Base-by-base conservation (phyloP, 192 early-diverging fungal genomes). In the Backusella tuberculispora region DNA sequence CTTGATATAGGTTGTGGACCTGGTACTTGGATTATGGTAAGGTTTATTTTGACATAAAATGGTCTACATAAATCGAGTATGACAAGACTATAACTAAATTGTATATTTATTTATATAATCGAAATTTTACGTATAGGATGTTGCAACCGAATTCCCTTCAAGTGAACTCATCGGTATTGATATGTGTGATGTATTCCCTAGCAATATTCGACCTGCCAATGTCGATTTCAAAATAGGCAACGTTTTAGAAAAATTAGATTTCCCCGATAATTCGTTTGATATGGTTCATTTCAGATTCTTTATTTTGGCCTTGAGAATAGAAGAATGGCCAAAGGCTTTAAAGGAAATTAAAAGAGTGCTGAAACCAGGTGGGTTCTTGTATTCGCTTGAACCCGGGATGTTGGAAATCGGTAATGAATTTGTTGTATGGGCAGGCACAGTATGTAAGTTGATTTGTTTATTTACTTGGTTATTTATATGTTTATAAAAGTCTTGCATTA, bases 1-100 rank as follows among this genome's bases (percentile, higher is more conserved):
- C 44, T 81, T 8, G 80, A 81, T 63, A 50, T 77, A 4, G 80
- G 80, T 9, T 81, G 80, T 26, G 80, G 80, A 38, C 76, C 80
- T 1, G 80, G 80, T 12, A 81, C 80, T 42, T 81, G 80, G 80
- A 74, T 73, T 14, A 78, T 81, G 80, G 53, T 12, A 60, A 60
- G 21, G 21, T 12, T 12, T 8, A 24, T 63, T 47, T 64, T 48
- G 60, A 47, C 17, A 29, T 24, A 15, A 56, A 56, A 21, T 46
- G 10, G 19, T 2, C 5, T 44, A 17, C 19, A 40, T 29, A 65
- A 65, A 1, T 17, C 26, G 12, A 17, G 68, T 66, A 41, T n/a
- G 0, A 66, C 7, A 42, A 6, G n/a, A 19, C 1, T 6, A 40
- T 19, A 66, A 41, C 26, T 6, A 24, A 40, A 19, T 17, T 38